These are phyloP conservation scores for Phyllosticta paracitricarpa DNA, from an alignment of 2,329 filamentous ascomycete genomes.

Conservation along the genomic window DNA sequence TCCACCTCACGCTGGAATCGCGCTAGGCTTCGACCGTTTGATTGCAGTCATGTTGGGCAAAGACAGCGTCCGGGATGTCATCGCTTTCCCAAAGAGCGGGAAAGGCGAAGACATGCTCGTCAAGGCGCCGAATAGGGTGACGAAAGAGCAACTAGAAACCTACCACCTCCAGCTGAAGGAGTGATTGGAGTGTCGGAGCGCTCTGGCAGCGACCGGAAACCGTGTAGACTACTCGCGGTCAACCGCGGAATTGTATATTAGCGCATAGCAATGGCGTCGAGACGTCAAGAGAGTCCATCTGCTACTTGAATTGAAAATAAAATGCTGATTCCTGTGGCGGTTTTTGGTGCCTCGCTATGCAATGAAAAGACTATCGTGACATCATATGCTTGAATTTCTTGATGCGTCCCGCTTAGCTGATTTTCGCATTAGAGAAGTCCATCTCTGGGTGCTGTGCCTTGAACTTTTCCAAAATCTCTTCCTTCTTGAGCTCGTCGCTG, in stretches of 20 bases:
- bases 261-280: not conserved
- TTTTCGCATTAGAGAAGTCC: constrained; percentile 58
- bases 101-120: constrained; percentile 81
- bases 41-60: constrained; percentile 69
- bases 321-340: not conserved
- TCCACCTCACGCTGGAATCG: constrained; percentile 89
- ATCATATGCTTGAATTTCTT: not conserved
- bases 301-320: no score
- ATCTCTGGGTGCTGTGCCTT: constrained; percentile 68
- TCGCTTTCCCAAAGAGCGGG: constrained; percentile 91
- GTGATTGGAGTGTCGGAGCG: not conserved
- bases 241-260: not conserved
- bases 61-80: constrained; percentile 78
- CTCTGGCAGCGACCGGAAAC: no score
- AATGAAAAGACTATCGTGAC: constrained; percentile 7
- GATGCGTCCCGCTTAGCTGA: constrained; percentile 28
- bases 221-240: not conserved
- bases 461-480: constrained; percentile 83
- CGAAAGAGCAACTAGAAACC: constrained; percentile 46
- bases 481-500: constrained; percentile 92
- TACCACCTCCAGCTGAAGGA: constrained; percentile 43
- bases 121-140: constrained; percentile 62
- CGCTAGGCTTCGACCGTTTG: constrained; percentile 82
- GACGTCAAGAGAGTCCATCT: not conserved
- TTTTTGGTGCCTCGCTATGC: constrained; percentile 9